Base-by-base conservation (phyloP, 2,329 filamentous ascomycete species). In the Pyricularia pennisetigena region DNA sequence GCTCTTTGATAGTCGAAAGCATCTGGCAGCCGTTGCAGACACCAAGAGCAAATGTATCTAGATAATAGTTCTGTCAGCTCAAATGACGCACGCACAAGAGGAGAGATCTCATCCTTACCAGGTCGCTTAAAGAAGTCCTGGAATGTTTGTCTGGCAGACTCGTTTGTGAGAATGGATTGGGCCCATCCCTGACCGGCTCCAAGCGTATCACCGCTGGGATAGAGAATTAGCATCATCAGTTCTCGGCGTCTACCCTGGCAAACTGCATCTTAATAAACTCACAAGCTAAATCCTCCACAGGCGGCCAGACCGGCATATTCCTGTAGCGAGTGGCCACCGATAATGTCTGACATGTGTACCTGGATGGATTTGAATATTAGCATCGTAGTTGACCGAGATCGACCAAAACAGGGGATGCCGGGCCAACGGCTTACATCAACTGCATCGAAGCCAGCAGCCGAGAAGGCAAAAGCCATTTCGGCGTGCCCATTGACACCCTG, bases 21-120 rank as follows among this genome's bases (percentile, higher is more conserved):
- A 98, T 97, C 79, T 99, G 95, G 76, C 95, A 98, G 66, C 95
- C 95, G 77, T 99, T 99, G 85, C 95, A 98, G 41, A 98, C 93
- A 73, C 95, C 95, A 0, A 99, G 85, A 0, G 93, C 85, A 78
- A 99, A 98, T 0, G 95, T 98, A 76, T 97, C 93, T 59, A 35
- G 32, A 35, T 14, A 10, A 7, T 29, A 16, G 9, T 32, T 20
- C 23, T 6, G 65, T 59, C 12, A 67, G 65, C 26, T 12, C 20
- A 16, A 61, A 7, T 5, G 16, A 57, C 23, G 0, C 35, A 26
- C 7, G n/a, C 10, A 12, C 10, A 4, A 3, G 16, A 16, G 4
- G 57, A 26, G 14, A 28, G 6, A 20, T 54, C n/a, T 28, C 4
- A 54, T 8, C 23, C 41, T 66, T 67, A 67, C 65, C 65, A 12